These are phyloP conservation scores for Penicillium sp. DNA, from an alignment of 2,329 filamentous ascomycete genomes.

Conservation along the genomic window DNA sequence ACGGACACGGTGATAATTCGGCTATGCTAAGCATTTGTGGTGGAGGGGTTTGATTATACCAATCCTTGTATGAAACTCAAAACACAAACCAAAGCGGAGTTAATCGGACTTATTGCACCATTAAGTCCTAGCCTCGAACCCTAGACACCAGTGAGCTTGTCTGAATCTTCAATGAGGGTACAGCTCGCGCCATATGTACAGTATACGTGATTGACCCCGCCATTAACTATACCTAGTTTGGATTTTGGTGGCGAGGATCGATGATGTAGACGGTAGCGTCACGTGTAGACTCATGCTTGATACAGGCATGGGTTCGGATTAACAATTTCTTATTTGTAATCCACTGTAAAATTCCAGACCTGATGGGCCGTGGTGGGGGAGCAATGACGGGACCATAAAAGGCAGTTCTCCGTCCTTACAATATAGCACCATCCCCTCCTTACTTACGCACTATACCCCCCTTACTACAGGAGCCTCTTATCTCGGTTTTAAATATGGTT, in stretches of 20 bases:
- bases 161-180: background rate
- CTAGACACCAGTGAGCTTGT: background rate
- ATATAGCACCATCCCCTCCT: background rate
- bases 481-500: conserved; percentile 26
- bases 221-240: too few relatives aligned
- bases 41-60: too few relatives aligned
- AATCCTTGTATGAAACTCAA: background rate
- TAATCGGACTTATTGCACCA: conserved; percentile 6
- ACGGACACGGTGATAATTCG: too few relatives aligned
- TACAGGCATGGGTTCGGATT: too few relatives aligned
- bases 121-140: conserved; percentile 1
- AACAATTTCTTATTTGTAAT: conserved; percentile 17
- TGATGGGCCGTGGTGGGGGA: conserved; percentile 13
- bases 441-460: too few relatives aligned
- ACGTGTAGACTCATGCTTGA: too few relatives aligned
- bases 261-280: too few relatives aligned
- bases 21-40: too few relatives aligned
- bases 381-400: conserved; percentile 25
- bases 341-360: background rate
- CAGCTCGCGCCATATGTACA: too few relatives aligned
- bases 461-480: background rate
- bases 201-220: too few relatives aligned
- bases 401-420: conserved; percentile 1
- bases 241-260: too few relatives aligned
- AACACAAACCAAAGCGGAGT: background rate